phyloP scores from a whole-genome alignment of 176 grass and related monocot genomes.

The Alloteropsis semialata region DNA sequence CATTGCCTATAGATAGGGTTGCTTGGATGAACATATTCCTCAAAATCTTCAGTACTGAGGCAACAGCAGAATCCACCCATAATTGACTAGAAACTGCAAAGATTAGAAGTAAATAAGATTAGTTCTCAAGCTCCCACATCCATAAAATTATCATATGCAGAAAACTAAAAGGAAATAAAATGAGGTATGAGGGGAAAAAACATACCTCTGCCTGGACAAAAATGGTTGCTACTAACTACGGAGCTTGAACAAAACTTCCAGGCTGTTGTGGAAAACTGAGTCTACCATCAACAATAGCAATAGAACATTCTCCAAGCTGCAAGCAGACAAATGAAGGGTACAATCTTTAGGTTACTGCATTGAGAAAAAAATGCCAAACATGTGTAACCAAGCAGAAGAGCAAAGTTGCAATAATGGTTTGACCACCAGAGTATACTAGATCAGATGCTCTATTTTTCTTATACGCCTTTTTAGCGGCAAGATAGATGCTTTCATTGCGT shows the following conservation, averaged over 20 bases:
- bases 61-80: slow-evolving; percentile 91
- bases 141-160: background rate
- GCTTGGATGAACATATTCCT: slow-evolving; percentile 74
- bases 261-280: background rate
- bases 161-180: background rate
- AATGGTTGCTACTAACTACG: background rate
- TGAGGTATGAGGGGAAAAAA: background rate
- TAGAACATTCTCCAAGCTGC: slow-evolving; percentile 11
- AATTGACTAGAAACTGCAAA: slow-evolving; percentile 21
- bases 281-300: background rate
- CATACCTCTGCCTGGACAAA: background rate
- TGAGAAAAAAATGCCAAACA: background rate
- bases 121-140: background rate
- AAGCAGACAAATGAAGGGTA: background rate
- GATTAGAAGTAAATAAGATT: background rate
- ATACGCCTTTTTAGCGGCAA: background rate
- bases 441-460: background rate
- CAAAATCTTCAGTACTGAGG: slow-evolving; percentile 63
- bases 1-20: slow-evolving; percentile 77
- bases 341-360: background rate
- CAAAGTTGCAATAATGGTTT: background rate
- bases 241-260: background rate
- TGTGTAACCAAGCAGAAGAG: background rate
- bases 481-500: background rate
- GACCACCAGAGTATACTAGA: background rate